Evolutionary conservation across 306 rosid species (phyloP).

Genomic region (Trichosanthes cucumerina): DNA sequence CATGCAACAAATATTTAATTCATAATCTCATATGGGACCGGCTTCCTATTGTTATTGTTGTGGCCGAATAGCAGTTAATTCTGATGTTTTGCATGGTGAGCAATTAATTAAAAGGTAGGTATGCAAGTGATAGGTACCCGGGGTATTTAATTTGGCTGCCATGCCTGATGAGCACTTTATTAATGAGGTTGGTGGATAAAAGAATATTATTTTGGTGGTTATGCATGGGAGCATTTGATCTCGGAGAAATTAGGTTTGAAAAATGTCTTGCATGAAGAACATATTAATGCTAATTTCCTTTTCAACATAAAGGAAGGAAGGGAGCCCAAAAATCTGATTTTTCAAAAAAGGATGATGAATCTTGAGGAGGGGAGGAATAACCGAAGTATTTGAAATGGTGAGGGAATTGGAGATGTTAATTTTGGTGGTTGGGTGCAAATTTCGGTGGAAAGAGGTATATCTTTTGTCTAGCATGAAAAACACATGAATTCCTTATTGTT

Average conservation of each 20-base stretch:
- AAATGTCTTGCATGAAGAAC: neutral
- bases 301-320: neutral
- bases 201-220: neutral
- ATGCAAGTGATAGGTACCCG: neutral
- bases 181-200: neutral
- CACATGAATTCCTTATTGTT: neutral
- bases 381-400: neutral
- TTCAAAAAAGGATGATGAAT: neutral
- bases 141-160: neutral
- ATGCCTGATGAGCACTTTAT: neutral
- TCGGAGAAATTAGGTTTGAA: neutral
- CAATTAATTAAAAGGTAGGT: neutral
- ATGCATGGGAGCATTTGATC: neutral
- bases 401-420: neutral
- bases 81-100: neutral
- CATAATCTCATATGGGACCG: neutral
- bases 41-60: neutral
- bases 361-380: neutral
- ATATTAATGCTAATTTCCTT: neutral
- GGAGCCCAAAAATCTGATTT: neutral
- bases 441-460: neutral
- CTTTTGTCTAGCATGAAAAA: neutral
- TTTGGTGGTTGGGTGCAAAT: neutral
- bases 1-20: neutral
- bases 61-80: neutral